Evolutionary conservation across 331 rosid genomes (phyloP).

Genomic region (Arachis monticola): DNA sequence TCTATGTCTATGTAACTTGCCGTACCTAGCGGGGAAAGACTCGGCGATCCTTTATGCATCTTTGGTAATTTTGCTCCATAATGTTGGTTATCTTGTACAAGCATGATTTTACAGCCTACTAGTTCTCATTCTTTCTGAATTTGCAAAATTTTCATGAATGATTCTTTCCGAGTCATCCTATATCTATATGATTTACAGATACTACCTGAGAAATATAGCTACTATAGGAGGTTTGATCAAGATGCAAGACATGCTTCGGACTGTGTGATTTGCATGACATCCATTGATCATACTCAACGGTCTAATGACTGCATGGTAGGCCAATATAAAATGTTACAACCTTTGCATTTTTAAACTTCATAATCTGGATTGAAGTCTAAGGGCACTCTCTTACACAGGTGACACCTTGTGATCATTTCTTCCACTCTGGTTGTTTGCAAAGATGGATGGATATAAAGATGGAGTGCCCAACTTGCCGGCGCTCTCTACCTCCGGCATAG

Average conservation of each 20-base stretch:
- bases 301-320: slow-evolving; percentile 91
- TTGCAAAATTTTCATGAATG: slow-evolving; percentile 30
- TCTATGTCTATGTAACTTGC: too few relatives aligned
- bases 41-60: too few relatives aligned
- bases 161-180: slow-evolving; percentile 28
- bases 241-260: slow-evolving; percentile 66
- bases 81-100: too few relatives aligned
- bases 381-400: slow-evolving; percentile 56
- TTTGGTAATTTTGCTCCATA: too few relatives aligned
- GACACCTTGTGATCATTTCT: slow-evolving; percentile 98
- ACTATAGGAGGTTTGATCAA: slow-evolving; percentile 74
- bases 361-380: slow-evolving; percentile 38
- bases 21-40: too few relatives aligned
- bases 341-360: slow-evolving; percentile 19
- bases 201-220: slow-evolving; percentile 95
- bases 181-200: slow-evolving; percentile 58
- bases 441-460: slow-evolving; percentile 99
- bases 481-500: slow-evolving; percentile 86
- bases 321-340: not conserved
- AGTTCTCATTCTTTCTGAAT: slow-evolving; percentile 11
- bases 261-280: slow-evolving; percentile 98
- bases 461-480: slow-evolving; percentile 99
- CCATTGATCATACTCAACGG: slow-evolving; percentile 66
- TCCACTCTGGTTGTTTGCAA: slow-evolving; percentile 96
- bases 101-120: not conserved